These are phyloP conservation scores for Salix purpurea DNA, from an alignment of 345 rosid species.

Conservation along the genomic window DNA sequence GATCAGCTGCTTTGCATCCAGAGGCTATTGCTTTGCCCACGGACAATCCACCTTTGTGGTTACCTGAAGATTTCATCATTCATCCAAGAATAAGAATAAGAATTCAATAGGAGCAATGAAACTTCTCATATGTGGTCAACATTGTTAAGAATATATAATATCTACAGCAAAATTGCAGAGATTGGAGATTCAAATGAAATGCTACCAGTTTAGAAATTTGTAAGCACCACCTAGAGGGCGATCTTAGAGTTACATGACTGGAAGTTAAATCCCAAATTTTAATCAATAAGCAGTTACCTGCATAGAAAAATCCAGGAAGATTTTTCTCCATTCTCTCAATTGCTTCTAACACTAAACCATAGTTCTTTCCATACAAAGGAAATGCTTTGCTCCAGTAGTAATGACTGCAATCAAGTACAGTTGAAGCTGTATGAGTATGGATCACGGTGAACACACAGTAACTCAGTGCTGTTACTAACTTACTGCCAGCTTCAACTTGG, in stretches of 20 bases:
- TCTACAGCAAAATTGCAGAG: not conserved
- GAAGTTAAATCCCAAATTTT: no score
- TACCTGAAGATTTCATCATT: slow-evolving; percentile 46
- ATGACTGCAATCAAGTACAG: slow-evolving; percentile 52
- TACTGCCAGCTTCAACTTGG: not conserved
- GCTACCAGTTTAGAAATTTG: not conserved
- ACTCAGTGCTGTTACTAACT: slow-evolving; percentile 1
- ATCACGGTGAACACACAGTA: slow-evolving; percentile 1
- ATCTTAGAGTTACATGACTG: no score
- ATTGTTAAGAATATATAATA: no score
- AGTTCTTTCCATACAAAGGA: slow-evolving; percentile 71
- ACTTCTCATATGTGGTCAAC: not conserved
- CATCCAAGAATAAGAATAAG: not conserved
- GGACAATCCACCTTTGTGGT: slow-evolving; percentile 80
- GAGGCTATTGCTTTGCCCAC: slow-evolving; percentile 81
- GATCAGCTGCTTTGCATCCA: slow-evolving; percentile 90
- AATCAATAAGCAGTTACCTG: slow-evolving; percentile 48
- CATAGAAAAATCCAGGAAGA: slow-evolving; percentile 92
- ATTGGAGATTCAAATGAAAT: not conserved
- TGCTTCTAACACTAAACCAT: slow-evolving; percentile 59
- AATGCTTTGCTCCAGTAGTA: slow-evolving; percentile 85
- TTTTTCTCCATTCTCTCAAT: slow-evolving; percentile 70
- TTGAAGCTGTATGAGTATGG: not conserved
- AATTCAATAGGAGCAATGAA: not conserved
- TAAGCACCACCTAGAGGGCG: not conserved